These are phyloP conservation scores for Penicillium sp. DNA, from an alignment of 2,329 filamentous ascomycete species.

Conservation along the genomic window DNA sequence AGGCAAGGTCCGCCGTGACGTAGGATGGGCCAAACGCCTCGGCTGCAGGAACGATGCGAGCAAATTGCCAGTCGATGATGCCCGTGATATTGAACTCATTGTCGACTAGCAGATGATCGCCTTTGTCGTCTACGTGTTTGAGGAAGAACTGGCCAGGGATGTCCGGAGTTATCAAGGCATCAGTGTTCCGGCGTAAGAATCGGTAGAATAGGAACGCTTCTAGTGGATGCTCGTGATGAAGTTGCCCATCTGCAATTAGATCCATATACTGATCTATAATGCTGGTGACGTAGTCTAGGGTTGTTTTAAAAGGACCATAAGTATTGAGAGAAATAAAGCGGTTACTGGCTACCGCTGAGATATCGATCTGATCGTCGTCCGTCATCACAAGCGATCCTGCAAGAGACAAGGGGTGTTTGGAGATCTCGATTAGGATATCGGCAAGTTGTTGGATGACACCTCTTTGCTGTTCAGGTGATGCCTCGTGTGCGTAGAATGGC, in stretches of 20 bases:
- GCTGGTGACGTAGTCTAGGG: slow-evolving; percentile 5
- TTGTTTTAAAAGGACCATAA: slow-evolving; percentile 10
- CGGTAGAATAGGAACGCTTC: slow-evolving; percentile 12
- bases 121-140: slow-evolving; percentile 45
- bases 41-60: slow-evolving; percentile 23
- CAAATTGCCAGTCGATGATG: slow-evolving; percentile 46
- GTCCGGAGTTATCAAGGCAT: background rate
- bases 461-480: slow-evolving; percentile 16
- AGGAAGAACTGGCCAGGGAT: slow-evolving; percentile 33
- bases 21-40: slow-evolving; percentile 40
- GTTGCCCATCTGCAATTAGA: slow-evolving; percentile 12
- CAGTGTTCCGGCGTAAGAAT: background rate
- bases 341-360: slow-evolving; percentile 13
- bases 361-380: background rate
- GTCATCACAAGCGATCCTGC: slow-evolving; percentile 6
- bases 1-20: slow-evolving; percentile 29
- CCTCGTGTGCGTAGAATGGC: slow-evolving; percentile 16
- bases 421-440: slow-evolving; percentile 11
- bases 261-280: slow-evolving; percentile 13
- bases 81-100: slow-evolving; percentile 43
- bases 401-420: slow-evolving; percentile 6
- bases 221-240: slow-evolving; percentile 2
- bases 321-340: slow-evolving; percentile 11
- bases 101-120: slow-evolving; percentile 44
- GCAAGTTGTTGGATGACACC: slow-evolving; percentile 9